phyloP scores from a whole-genome alignment of 345 rosid species.

The Jatropha curcas region DNA sequence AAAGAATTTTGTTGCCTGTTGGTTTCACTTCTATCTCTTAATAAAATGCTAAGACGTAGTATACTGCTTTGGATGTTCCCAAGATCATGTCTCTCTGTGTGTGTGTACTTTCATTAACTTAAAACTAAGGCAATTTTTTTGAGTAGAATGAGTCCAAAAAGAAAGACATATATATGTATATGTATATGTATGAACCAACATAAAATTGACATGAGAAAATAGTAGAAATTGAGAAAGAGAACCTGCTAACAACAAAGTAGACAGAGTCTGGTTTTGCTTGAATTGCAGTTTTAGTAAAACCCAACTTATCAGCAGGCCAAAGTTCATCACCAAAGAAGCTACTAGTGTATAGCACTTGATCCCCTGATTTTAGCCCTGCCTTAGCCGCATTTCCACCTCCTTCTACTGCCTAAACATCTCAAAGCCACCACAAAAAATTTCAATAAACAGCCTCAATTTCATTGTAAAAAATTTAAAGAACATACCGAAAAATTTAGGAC shows the following conservation, averaged over 20 bases:
- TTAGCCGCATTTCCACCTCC: conserved; percentile 95
- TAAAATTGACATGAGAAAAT: too few species aligned
- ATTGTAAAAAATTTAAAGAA: too few species aligned
- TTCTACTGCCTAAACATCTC: conserved; percentile 63
- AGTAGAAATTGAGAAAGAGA: neutral
- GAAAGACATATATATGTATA: neutral
- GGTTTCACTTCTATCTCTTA: too few species aligned
- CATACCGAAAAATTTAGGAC: conserved; percentile 18
- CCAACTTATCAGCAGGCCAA: conserved; percentile 98
- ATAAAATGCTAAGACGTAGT: too few species aligned
- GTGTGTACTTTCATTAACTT: too few species aligned
- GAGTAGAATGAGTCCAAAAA: too few species aligned
- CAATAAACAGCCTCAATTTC: neutral
- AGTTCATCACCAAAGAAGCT: conserved; percentile 99
- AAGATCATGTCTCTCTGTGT: too few species aligned
- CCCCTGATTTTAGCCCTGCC: conserved; percentile 88
- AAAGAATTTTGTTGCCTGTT: too few species aligned
- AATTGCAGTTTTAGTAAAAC: conserved; percentile 95
- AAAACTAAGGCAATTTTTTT: too few species aligned
- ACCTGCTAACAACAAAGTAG: conserved; percentile 97
- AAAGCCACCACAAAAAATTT: neutral
- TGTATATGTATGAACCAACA: neutral
- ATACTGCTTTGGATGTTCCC: too few species aligned
- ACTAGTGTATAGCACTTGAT: conserved; percentile 93
- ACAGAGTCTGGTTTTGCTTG: conserved; percentile 97